These are phyloP conservation scores for Paramyrothecium roridum DNA, from an alignment of 2,329 filamentous ascomycete species.

Conservation along the genomic window DNA sequence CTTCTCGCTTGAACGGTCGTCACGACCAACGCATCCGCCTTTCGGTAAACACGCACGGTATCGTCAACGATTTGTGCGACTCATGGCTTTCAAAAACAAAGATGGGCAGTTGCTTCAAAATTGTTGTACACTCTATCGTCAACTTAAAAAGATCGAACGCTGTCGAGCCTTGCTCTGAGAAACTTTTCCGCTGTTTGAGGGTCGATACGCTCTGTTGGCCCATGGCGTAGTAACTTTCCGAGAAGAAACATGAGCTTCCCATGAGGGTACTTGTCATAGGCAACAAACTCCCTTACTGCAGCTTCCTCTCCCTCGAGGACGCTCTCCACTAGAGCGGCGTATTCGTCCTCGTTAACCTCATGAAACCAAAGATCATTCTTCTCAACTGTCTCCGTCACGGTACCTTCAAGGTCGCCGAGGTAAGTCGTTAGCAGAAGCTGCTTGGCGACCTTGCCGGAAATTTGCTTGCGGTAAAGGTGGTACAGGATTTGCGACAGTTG, in stretches of 20 bases:
- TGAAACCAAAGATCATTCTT: conserved; percentile 51
- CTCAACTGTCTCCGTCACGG: conserved; percentile 43
- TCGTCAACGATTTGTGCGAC: background rate
- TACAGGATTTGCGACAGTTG: conserved; percentile 50
- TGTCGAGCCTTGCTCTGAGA: conserved; percentile 32
- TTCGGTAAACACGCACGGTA: background rate
- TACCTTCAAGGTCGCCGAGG: conserved; percentile 39
- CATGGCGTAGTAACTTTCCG: conserved; percentile 55
- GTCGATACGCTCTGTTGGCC: conserved; percentile 52
- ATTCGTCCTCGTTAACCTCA: conserved; percentile 46
- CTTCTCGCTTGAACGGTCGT: background rate
- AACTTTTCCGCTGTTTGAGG: conserved; percentile 47
- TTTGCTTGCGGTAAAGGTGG: conserved; percentile 43
- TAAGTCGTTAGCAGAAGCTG: conserved; percentile 53
- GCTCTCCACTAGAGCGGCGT: conserved; percentile 40
- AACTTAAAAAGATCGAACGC: conserved; percentile 2
- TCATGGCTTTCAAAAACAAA: too few species aligned
- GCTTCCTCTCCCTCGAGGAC: conserved; percentile 44
- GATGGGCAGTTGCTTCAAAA: too few species aligned
- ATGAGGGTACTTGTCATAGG: conserved; percentile 44
- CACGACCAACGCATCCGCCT: background rate
- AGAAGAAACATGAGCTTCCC: conserved; percentile 61
- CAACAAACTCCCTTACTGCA: conserved; percentile 42
- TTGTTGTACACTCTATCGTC: too few species aligned
- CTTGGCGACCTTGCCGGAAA: conserved; percentile 56